These are phyloP conservation scores for Beauveria scarabaeidicola DNA, from an alignment of 2,329 filamentous ascomycete genomes.

Conservation along the genomic window DNA sequence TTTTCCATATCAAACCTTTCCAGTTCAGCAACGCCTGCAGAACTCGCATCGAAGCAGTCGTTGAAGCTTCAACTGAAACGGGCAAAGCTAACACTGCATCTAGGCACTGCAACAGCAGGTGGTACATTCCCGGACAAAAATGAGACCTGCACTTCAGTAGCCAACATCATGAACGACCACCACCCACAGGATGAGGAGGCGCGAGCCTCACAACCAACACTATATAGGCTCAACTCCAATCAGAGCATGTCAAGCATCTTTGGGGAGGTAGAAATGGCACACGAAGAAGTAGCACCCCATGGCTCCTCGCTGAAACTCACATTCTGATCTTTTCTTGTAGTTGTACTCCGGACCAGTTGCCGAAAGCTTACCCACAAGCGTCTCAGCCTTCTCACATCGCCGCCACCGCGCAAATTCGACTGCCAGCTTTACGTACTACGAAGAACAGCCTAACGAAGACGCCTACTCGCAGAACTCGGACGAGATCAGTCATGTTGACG, in stretches of 20 bases:
- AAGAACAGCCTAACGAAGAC: slow-evolving; percentile 56
- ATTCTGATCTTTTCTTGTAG: slow-evolving; percentile 23
- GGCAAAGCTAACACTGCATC: neutral
- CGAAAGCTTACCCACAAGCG: slow-evolving; percentile 90
- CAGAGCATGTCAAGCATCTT: slow-evolving; percentile 73
- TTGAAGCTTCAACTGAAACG: neutral
- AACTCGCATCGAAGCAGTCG: neutral
- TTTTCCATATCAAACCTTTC: neutral
- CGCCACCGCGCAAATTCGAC: slow-evolving; percentile 73
- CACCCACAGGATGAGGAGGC: neutral
- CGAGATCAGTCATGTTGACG: slow-evolving; percentile 11
- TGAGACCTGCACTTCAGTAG: neutral
- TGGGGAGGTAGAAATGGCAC: slow-evolving; percentile 97
- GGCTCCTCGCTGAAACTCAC: neutral
- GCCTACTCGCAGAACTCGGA: slow-evolving; percentile 26
- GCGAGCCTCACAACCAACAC: slow-evolving; percentile 14
- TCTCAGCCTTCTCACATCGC: slow-evolving; percentile 85
- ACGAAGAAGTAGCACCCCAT: slow-evolving; percentile 62
- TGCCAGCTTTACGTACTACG: slow-evolving; percentile 84
- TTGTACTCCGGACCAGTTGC: slow-evolving; percentile 88
- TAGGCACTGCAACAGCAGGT: neutral
- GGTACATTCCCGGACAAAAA: neutral
- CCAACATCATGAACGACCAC: slow-evolving; percentile 2
- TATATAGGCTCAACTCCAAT: slow-evolving; percentile 62
- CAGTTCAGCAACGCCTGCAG: neutral